Conservation (phyloP, 75 land plant species). For the Adiantum capillusveneris region DNA sequence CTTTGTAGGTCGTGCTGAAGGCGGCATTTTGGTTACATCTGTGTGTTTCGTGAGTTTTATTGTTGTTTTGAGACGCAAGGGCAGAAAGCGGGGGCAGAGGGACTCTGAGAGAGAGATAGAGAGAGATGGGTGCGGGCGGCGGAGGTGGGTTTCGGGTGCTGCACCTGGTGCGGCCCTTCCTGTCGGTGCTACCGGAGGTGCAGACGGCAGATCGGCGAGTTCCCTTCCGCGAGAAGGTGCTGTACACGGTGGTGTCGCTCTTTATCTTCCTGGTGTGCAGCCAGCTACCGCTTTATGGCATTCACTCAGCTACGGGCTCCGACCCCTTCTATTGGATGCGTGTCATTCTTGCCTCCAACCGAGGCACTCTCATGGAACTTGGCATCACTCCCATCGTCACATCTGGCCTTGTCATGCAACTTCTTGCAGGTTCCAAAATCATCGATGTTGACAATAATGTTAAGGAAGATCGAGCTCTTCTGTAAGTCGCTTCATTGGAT, state of each 20-base stretch:
- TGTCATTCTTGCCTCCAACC: slow-evolving; percentile 52
- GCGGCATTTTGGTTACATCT: too few relatives aligned
- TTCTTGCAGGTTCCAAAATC: slow-evolving; percentile 49
- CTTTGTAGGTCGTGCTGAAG: too few relatives aligned
- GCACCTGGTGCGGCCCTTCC: slow-evolving; percentile 52
- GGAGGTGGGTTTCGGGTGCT: slow-evolving; percentile 47
- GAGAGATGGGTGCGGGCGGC: neutral
- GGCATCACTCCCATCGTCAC: slow-evolving; percentile 60
- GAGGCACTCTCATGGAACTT: slow-evolving; percentile 55
- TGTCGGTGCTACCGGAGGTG: slow-evolving; percentile 51
- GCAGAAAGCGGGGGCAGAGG: too few relatives aligned
- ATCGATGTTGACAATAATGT: slow-evolving; percentile 58
- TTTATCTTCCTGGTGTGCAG: slow-evolving; percentile 56
- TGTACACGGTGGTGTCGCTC: slow-evolving; percentile 53
- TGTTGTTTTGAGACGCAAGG: too few relatives aligned
- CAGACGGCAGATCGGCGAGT: slow-evolving; percentile 50
- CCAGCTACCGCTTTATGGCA: slow-evolving; percentile 53
- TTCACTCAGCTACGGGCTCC: slow-evolving; percentile 51
- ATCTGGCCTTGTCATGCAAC: slow-evolving; percentile 54
- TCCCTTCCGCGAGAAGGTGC: slow-evolving; percentile 57
- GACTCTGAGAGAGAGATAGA: too few relatives aligned
- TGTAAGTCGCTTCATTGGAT: slow-evolving; percentile 27
- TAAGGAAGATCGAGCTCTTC: slow-evolving; percentile 48
- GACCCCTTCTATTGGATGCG: slow-evolving; percentile 65
- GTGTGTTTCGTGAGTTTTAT: too few relatives aligned